Percentiles rank a stretch among this genome's conserved stretches.
Evolutionary conservation across 2,329 filamentous ascomycete species (phyloP).

Genomic region (Dothiorella sarmentorum): DNA sequence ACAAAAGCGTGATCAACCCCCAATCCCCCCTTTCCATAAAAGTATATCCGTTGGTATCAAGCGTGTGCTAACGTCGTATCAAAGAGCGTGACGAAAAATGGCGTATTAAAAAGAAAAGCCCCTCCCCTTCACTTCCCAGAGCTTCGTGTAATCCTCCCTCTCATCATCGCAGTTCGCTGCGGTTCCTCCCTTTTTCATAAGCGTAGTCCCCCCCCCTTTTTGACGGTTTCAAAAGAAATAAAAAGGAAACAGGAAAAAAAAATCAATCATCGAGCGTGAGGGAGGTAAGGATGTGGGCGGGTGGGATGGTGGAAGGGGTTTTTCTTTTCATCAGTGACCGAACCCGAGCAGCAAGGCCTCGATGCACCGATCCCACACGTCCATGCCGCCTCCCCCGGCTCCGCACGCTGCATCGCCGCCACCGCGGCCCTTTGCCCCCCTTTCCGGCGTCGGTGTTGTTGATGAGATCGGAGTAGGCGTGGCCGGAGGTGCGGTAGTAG

Average conservation of each 20-base stretch:
- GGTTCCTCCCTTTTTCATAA: too few species aligned
- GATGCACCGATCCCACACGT: slow-evolving; percentile 14
- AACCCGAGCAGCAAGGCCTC: neutral
- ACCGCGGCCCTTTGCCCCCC: neutral
- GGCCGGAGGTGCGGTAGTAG: neutral
- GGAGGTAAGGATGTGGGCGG: neutral
- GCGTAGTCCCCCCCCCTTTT: neutral
- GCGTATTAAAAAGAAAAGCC: too few species aligned
- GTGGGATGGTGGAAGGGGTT: neutral
- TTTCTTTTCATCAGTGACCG: neutral
- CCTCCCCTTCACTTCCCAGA: too few species aligned
- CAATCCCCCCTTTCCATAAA: too few species aligned
- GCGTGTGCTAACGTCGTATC: too few species aligned
- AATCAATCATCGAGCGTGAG: neutral
- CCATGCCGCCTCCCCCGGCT: neutral
- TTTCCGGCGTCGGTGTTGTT: neutral
- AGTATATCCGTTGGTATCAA: too few species aligned
- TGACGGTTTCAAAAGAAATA: neutral
- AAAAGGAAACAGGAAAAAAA: neutral
- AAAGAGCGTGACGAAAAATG: too few species aligned
- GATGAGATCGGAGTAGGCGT: neutral
- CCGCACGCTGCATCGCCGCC: neutral
- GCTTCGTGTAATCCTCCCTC: too few species aligned
- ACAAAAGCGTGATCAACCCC: too few species aligned
- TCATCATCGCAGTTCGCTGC: too few species aligned